These are phyloP conservation scores for Pyrenochaeta sp. DNA, from an alignment of 2,329 filamentous ascomycete genomes.

Conservation along the genomic window DNA sequence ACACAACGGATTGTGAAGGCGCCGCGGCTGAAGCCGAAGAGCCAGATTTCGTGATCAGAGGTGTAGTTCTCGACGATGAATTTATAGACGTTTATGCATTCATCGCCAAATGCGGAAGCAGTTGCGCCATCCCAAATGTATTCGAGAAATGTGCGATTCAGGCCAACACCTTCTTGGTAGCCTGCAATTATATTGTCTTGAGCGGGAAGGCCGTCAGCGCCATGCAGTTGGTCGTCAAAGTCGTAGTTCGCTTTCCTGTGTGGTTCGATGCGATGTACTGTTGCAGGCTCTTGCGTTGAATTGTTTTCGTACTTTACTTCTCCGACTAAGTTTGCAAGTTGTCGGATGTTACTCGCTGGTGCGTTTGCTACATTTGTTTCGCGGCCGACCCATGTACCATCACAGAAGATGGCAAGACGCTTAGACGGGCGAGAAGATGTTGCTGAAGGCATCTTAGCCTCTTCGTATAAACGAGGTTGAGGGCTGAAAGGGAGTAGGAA, in stretches of 20 bases:
- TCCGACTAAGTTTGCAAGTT: conserved; percentile 44
- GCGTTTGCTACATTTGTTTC: conserved; percentile 39
- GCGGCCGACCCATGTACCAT: conserved; percentile 48
- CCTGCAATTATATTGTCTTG: conserved; percentile 38
- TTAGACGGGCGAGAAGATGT: conserved; percentile 23
- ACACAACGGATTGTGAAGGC: conserved; percentile 55
- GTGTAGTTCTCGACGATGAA: conserved; percentile 48
- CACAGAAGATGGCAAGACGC: conserved; percentile 43
- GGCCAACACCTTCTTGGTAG: conserved; percentile 49
- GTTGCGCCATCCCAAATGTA: conserved; percentile 50
- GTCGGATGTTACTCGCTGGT: conserved; percentile 43
- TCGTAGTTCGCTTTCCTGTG: background rate
- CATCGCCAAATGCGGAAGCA: conserved; percentile 44
- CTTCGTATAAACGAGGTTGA: background rate
- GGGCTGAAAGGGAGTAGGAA: background rate
- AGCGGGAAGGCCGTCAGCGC: background rate
- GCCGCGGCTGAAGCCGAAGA: conserved; percentile 58
- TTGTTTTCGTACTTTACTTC: conserved; percentile 24
- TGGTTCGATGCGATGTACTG: conserved; percentile 31
- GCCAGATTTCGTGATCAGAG: conserved; percentile 52
- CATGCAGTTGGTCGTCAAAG: background rate
- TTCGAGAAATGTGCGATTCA: conserved; percentile 45
- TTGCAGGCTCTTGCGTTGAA: conserved; percentile 18
- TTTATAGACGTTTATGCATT: conserved; percentile 46
- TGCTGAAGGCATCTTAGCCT: conserved; percentile 17